A percentile compares a stretch with the other conserved stretches of the same genome.
These are phyloP conservation scores for Diddensiella transvaalensis DNA, from an alignment of 805 yeast genomes.

Conservation along the genomic window DNA sequence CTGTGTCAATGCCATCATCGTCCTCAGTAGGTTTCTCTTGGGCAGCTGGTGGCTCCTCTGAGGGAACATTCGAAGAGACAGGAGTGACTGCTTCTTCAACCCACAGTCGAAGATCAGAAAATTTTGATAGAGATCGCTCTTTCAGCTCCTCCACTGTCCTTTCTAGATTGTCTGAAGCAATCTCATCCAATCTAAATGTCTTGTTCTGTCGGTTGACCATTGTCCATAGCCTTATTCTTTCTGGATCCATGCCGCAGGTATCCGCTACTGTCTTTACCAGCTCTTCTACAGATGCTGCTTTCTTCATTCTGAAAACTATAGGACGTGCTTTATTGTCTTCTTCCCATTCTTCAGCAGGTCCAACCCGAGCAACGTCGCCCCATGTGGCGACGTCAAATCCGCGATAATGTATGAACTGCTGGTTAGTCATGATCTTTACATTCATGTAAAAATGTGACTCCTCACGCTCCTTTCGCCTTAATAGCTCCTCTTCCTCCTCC, in stretches of 20 bases:
- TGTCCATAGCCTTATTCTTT: slow-evolving; percentile 55
- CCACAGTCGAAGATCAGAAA: slow-evolving; percentile 54
- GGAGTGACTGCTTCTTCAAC: slow-evolving; percentile 41
- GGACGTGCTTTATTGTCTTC: slow-evolving; percentile 47
- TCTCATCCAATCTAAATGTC: slow-evolving; percentile 59
- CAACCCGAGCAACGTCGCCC: slow-evolving; percentile 14
- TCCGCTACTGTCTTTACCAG: slow-evolving; percentile 50
- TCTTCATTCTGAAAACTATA: slow-evolving; percentile 47
- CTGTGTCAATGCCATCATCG: slow-evolving; percentile 6
- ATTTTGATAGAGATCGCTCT: slow-evolving; percentile 41
- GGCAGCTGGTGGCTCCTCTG: slow-evolving; percentile 12
- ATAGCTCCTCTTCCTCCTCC: slow-evolving; percentile 57
- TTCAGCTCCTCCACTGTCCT: slow-evolving; percentile 47
- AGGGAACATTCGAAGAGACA: slow-evolving; percentile 1
- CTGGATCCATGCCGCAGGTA: slow-evolving; percentile 36
- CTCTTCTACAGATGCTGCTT: slow-evolving; percentile 50
- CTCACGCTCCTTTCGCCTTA: slow-evolving; percentile 55
- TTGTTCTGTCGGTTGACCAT: slow-evolving; percentile 66
- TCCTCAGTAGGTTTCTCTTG: neutral
- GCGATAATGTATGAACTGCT: slow-evolving; percentile 54
- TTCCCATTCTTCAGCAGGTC: slow-evolving; percentile 5
- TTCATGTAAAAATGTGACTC: slow-evolving; percentile 66
- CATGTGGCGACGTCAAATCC: slow-evolving; percentile 80
- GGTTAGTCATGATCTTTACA: slow-evolving; percentile 52
- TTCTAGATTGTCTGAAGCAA: slow-evolving; percentile 32